A percentile compares a stretch with the other conserved stretches of the same genome.
These are phyloP conservation scores for Kalmanozyma brasiliensis DNA, from an alignment of 1,284 basidiomycete genomes.

Conservation along the genomic window DNA sequence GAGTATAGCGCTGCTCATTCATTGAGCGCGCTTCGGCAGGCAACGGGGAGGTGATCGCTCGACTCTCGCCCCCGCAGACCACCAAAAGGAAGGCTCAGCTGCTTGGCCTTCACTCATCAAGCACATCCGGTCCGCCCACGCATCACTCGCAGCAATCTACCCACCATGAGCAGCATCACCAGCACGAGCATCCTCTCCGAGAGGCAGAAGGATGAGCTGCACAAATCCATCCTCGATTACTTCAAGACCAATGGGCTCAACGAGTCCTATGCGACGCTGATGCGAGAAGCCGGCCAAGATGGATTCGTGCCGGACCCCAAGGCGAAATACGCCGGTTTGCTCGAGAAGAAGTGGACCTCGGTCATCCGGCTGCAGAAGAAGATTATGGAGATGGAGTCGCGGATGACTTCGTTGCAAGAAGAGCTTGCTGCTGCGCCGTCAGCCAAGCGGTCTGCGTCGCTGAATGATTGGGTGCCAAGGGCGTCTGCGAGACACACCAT, in stretches of 20 bases:
- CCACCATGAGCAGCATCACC: slow-evolving; percentile 29
- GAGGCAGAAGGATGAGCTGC: slow-evolving; percentile 84
- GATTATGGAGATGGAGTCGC: slow-evolving; percentile 78
- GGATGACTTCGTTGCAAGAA: slow-evolving; percentile 79
- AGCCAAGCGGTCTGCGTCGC: slow-evolving; percentile 76
- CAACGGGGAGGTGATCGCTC: too few relatives aligned
- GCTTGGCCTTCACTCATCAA: too few relatives aligned
- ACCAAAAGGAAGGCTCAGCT: too few relatives aligned
- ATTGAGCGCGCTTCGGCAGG: too few relatives aligned
- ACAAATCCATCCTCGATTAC: slow-evolving; percentile 87
- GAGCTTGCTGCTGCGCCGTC: slow-evolving; percentile 75
- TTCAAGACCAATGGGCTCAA: slow-evolving; percentile 76
- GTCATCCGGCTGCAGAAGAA: slow-evolving; percentile 93
- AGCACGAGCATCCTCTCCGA: slow-evolving; percentile 73
- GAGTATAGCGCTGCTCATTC: not conserved
- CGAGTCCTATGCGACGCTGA: slow-evolving; percentile 76
- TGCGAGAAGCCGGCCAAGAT: slow-evolving; percentile 71
- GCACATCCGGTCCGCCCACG: too few relatives aligned
- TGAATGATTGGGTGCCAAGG: slow-evolving; percentile 83
- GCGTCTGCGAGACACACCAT: slow-evolving; percentile 81
- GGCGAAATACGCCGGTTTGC: slow-evolving; percentile 81
- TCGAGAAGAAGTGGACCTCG: slow-evolving; percentile 95
- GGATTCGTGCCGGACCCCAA: slow-evolving; percentile 83
- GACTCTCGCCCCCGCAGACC: too few relatives aligned
- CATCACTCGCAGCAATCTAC: not conserved